Percentiles rank a stretch among this genome's conserved stretches.
Evolutionary conservation across 768 basidiomycete species (phyloP).

Genomic region (Pleurotus sapidus): DNA sequence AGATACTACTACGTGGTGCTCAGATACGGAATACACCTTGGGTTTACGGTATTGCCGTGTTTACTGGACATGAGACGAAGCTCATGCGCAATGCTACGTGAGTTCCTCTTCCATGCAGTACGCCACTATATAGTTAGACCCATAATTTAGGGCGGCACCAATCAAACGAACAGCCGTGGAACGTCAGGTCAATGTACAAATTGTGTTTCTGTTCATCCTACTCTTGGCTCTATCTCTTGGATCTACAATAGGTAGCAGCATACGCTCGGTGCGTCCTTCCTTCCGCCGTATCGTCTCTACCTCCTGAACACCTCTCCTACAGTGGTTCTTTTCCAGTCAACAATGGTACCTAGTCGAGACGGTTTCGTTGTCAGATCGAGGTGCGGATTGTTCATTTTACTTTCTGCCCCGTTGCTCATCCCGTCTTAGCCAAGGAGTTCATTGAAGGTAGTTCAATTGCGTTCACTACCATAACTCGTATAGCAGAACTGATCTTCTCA

Average conservation of each 20-base stretch:
- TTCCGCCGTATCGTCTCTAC: background rate
- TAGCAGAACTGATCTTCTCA: background rate
- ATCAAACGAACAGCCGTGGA: conserved; percentile 97
- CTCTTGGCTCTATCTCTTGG: conserved; percentile 86
- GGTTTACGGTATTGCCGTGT: conserved; percentile 92
- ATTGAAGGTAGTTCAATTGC: conserved; percentile 61
- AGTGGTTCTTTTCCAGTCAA: conserved; percentile 80
- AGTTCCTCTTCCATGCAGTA: conserved; percentile 25
- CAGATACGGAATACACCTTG: conserved; percentile 96
- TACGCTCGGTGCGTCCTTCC: conserved; percentile 46
- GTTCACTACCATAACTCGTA: conserved; percentile 3
- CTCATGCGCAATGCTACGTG: conserved; percentile 98
- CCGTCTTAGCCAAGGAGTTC: conserved; percentile 63
- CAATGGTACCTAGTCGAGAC: conserved; percentile 90
- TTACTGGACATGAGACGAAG: conserved; percentile 98
- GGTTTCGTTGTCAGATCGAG: conserved; percentile 57
- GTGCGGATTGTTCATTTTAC: conserved; percentile 32
- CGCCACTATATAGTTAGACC: background rate
- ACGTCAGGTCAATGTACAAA: conserved; percentile 92
- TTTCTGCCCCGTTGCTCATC: conserved; percentile 7
- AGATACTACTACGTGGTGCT: conserved; percentile 90
- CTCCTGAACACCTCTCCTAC: background rate
- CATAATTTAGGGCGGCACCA: conserved; percentile 71
- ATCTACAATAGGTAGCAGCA: conserved; percentile 89
- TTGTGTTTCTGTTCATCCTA: conserved; percentile 89